Percentiles rank a stretch among this genome's conserved stretches.
Conservation (phyloP, 495 filamentous ascomycete genomes). For the Aspergillus diversus region DNA sequence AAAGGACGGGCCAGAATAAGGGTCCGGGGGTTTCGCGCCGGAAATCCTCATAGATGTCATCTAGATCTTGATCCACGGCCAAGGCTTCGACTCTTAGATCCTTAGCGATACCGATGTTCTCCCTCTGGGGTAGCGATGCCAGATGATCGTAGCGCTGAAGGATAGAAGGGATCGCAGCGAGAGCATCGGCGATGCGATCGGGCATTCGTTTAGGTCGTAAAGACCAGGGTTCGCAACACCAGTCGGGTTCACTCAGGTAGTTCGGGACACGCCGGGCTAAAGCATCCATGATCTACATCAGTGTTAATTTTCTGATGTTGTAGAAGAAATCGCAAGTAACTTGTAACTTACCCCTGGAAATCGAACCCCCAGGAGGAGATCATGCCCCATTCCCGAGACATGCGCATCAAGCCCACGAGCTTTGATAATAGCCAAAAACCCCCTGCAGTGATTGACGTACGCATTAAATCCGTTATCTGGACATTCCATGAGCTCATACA, state of each 20-base stretch:
- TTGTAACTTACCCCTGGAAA: slow-evolving; percentile 29
- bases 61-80: slow-evolving; percentile 31
- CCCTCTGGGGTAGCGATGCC: slow-evolving; percentile 3
- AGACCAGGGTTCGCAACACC: slow-evolving; percentile 36
- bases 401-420: slow-evolving; percentile 36
- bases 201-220: slow-evolving; percentile 23
- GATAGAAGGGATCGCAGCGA: slow-evolving; percentile 29
- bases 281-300: slow-evolving; percentile 21
- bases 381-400: slow-evolving; percentile 30
- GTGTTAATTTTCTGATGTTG: not conserved
- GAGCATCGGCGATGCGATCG: slow-evolving; percentile 33
- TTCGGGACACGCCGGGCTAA: slow-evolving; percentile 25
- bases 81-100: slow-evolving; percentile 26
- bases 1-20: slow-evolving; percentile 35
- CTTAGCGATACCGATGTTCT: slow-evolving; percentile 15
- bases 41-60: slow-evolving; percentile 29
- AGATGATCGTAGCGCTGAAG: slow-evolving; percentile 25
- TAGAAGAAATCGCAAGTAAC: not conserved
- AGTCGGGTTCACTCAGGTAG: slow-evolving; percentile 31
- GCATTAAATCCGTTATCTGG: slow-evolving; percentile 28
- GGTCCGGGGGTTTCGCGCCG: slow-evolving; percentile 19
- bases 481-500: slow-evolving; percentile 45
- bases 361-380: slow-evolving; percentile 36
- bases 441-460: slow-evolving; percentile 37
- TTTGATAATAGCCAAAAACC: slow-evolving; percentile 35